Evolutionary conservation across 2,329 filamentous ascomycete species (phyloP), one percentile per base, ranked within the genome.

Genomic region (Rutstroemia sp.): DNA sequence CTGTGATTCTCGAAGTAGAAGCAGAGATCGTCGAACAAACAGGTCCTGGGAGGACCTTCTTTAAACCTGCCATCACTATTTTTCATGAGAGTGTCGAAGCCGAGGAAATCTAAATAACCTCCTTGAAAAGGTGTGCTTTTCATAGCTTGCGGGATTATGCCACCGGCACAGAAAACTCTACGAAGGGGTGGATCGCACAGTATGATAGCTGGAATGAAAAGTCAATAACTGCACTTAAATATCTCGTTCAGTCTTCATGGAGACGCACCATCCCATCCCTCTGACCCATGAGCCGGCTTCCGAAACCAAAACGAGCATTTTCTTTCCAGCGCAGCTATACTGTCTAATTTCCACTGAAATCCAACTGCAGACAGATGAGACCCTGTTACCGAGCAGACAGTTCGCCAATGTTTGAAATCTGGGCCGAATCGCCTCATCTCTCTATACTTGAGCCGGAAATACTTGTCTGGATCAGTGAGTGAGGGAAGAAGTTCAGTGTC

Each of bases 381-480:
- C 12, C 54, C 57, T 5, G 48, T 59, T 5, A 38, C 19, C 4
- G 42, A 53, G 44, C 53, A 58, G 16, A 49, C 34, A 8, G 37
- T 56, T 7, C 53, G 53, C 53, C 57, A 58, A 25, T 56, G 30
- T 25, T 47, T 47, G 27, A 37, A 53, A n/a, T 53, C 51, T 12
- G 51, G 7, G 12, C 41, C 49, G 38, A 59, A 54, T 34, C 54
- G 27, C 34, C 47, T 49, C 30, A 59, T 39, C 45, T 59, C 58
- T n/a, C 55, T 39, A 55, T 58, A 59, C 41, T 58, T 55, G 9
- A 59, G 19, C 38, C 42, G 52, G 37, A 59, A 54, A 30, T n/a
- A 57, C 34, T 39, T 57, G 5, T 54, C 47, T 3, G 50, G 47
- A 49, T 52, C 27, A 7, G 51, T 42, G 1, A 42, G 18, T 3